Percentiles rank a stretch among this genome's conserved stretches.
These are phyloP conservation scores for Protomyces lactucae-debilis DNA, from an alignment of 1,139 yeast species.

Conservation along the genomic window DNA sequence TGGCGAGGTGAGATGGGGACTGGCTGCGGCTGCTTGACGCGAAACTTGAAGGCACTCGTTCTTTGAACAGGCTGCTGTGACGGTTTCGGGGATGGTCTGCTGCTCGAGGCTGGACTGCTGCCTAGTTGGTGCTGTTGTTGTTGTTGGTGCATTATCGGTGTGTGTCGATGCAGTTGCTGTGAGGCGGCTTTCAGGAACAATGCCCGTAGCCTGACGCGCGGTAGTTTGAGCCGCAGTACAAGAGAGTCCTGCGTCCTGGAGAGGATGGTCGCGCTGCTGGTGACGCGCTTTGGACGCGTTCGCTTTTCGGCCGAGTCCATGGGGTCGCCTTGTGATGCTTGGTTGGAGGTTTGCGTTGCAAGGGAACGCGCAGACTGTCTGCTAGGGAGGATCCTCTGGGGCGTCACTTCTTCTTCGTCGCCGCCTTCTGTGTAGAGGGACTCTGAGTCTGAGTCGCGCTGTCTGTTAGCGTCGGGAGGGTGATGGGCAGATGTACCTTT, in stretches of 20 bases:
- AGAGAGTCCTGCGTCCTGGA: not conserved
- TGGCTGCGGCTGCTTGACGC: conserved; percentile 9
- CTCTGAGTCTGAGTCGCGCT: not conserved
- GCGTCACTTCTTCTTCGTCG: not conserved
- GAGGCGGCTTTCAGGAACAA: not conserved
- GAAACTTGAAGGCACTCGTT: conserved; percentile 1
- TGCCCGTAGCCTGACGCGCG: not conserved
- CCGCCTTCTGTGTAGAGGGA: not conserved
- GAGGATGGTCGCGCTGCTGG: not conserved
- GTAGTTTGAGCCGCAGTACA: not conserved
- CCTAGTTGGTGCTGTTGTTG: not conserved
- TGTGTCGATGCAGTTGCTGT: not conserved
- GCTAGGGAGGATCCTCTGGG: not conserved
- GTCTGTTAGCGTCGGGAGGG: not conserved
- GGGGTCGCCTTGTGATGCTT: not conserved
- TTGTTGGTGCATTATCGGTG: not conserved
- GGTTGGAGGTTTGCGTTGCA: not conserved
- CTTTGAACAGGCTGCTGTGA: not conserved
- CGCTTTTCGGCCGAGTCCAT: not conserved
- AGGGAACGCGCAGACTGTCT: not conserved
- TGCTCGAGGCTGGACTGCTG: not conserved
- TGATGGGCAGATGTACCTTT: not conserved
- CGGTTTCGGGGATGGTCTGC: not conserved
- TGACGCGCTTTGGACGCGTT: not conserved
- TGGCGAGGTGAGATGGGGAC: conserved; percentile 1